These are phyloP conservation scores for Aspergillus pseudoglaucus DNA, from an alignment of 2,329 filamentous ascomycete species.

Conservation along the genomic window DNA sequence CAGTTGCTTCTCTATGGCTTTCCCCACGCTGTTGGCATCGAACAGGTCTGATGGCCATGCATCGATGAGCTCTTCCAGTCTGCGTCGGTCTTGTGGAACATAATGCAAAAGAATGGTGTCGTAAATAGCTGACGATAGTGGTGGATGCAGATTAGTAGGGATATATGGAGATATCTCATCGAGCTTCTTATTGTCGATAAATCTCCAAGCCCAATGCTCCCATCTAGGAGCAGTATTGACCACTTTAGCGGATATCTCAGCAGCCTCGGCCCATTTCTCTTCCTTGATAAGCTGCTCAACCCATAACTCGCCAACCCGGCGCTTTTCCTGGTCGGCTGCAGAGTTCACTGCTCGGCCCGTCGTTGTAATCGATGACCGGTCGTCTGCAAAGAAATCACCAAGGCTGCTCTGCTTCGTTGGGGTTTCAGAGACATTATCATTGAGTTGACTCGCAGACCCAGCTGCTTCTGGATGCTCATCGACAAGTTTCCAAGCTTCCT, in stretches of 20 bases:
- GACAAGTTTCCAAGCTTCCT: conserved; percentile 81
- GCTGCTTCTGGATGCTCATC: conserved; percentile 76
- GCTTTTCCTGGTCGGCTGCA: conserved; percentile 76
- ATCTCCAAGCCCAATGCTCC: conserved; percentile 95
- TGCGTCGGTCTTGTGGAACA: conserved; percentile 66
- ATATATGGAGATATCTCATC: conserved; percentile 85
- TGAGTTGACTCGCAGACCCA: conserved; percentile 32
- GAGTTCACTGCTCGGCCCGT: conserved; percentile 55
- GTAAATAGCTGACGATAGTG: conserved; percentile 74
- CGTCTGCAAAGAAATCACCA: conserved; percentile 68
- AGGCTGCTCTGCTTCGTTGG: conserved; percentile 39
- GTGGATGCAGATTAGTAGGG: conserved; percentile 70
- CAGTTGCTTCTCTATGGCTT: conserved; percentile 74
- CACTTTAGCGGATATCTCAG: conserved; percentile 74
- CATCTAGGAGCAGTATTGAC: conserved; percentile 72
- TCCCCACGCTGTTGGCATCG: conserved; percentile 67
- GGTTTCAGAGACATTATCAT: conserved; percentile 26
- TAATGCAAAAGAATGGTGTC: conserved; percentile 88
- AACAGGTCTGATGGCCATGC: conserved; percentile 81
- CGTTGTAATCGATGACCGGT: conserved; percentile 57
- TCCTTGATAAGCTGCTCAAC: conserved; percentile 73
- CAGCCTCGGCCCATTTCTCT: conserved; percentile 70
- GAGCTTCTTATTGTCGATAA: conserved; percentile 77
- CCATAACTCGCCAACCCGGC: conserved; percentile 88
- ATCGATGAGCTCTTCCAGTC: conserved; percentile 72